These are phyloP conservation scores for Citrus glauca DNA, from an alignment of 345 rosid species.

Conservation along the genomic window DNA sequence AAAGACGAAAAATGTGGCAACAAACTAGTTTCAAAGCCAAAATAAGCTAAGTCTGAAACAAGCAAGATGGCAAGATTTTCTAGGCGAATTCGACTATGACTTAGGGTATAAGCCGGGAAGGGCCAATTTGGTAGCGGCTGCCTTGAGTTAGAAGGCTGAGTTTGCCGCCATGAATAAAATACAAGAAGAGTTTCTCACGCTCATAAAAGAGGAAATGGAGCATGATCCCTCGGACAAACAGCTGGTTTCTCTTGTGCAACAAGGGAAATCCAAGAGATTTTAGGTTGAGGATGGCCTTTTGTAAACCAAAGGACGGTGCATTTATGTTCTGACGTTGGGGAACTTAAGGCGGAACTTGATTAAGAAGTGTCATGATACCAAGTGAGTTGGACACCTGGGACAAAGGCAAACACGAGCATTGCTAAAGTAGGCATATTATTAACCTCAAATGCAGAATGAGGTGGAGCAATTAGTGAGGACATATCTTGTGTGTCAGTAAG, in stretches of 20 bases:
- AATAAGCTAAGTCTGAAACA: neutral
- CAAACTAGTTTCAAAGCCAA: neutral
- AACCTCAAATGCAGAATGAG: neutral
- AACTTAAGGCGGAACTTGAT: neutral
- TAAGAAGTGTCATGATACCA: neutral
- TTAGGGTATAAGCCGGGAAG: neutral
- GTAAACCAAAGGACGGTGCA: rapidly evolving
- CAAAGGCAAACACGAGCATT: neutral
- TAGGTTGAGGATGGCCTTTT: neutral
- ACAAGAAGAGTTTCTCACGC: no score
- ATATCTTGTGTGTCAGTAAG: neutral
- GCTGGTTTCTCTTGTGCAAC: neutral
- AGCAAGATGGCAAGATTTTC: neutral
- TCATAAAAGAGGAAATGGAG: neutral
- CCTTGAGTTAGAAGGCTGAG: neutral
- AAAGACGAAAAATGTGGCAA: neutral
- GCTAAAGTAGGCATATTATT: neutral
- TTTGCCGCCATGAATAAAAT: neutral
- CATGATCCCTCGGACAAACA: neutral
- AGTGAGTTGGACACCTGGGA: neutral
- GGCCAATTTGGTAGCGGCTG: neutral
- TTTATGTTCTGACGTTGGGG: neutral
- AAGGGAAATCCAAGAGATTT: neutral
- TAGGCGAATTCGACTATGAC: neutral
- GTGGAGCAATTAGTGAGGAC: neutral